These are phyloP conservation scores for Pythium phragmitis DNA, from an alignment of 352 stramenopile species.

Conservation along the genomic window DNA sequence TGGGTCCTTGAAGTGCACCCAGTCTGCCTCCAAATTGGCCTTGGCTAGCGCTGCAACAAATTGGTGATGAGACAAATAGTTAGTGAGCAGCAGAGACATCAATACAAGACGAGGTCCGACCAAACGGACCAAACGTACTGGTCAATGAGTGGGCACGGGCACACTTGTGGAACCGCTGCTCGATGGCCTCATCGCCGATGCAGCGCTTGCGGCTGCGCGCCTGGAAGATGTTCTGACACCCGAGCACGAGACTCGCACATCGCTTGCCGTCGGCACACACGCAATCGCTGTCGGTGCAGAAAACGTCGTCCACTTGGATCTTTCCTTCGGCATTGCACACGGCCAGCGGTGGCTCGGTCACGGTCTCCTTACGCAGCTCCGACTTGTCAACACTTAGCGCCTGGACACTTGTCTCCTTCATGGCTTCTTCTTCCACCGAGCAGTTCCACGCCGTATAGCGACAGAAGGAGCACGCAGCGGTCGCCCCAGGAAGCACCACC, in stretches of 20 bases:
- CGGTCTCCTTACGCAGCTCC: constrained; percentile 18
- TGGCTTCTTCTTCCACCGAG: constrained; percentile 20
- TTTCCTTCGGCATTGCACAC: constrained; percentile 57
- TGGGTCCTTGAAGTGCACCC: constrained; percentile 68
- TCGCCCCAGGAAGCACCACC: constrained; percentile 5
- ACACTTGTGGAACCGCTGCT: constrained; percentile 53
- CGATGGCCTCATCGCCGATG: constrained; percentile 45
- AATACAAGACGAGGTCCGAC: not conserved
- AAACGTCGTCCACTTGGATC: constrained; percentile 83
- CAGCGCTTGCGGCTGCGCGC: constrained; percentile 68
- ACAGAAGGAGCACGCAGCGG: constrained; percentile 51
- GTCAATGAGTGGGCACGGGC: constrained; percentile 48
- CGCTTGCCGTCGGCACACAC: constrained; percentile 43
- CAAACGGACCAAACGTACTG: constrained; percentile 34
- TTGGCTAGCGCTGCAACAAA: constrained; percentile 31
- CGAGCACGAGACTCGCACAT: constrained; percentile 67
- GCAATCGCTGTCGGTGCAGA: constrained; percentile 67
- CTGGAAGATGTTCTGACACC: constrained; percentile 71
- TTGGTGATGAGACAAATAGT: not conserved
- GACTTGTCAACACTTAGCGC: not conserved
- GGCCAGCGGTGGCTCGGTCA: constrained; percentile 17
- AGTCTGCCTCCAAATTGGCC: constrained; percentile 60
- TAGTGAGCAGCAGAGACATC: not conserved
- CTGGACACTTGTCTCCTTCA: constrained; percentile 21
- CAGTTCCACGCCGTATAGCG: constrained; percentile 71